A percentile compares a stretch with the other conserved stretches of the same genome.
Evolutionary conservation across 306 rosid species (phyloP).

Genomic region (Quercus robur): DNA sequence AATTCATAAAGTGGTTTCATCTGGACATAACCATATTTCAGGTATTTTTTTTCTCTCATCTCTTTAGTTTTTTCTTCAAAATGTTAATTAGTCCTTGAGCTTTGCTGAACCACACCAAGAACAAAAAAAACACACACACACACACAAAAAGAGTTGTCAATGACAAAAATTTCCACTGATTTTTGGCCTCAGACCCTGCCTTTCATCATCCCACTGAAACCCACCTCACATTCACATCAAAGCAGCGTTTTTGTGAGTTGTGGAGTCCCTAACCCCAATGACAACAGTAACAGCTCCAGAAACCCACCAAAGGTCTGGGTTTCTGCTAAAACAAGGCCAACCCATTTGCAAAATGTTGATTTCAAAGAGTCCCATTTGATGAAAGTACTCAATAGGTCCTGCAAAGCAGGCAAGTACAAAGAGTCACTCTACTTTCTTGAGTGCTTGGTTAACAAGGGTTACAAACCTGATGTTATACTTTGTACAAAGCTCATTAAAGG

Average conservation of each 20-base stretch:
- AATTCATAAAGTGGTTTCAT: not conserved
- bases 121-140: too few relatives aligned
- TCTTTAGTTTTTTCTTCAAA: not conserved
- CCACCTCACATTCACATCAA: slow-evolving; percentile 31
- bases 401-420: slow-evolving; percentile 56
- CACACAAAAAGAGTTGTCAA: not conserved
- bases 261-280: slow-evolving; percentile 31
- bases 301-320: slow-evolving; percentile 22
- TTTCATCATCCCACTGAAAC: slow-evolving; percentile 24
- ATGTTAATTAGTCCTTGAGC: slow-evolving; percentile 11
- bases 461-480: slow-evolving; percentile 63
- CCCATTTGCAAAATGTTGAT: slow-evolving; percentile 26
- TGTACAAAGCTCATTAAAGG: slow-evolving; percentile 81
- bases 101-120: not conserved
- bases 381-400: slow-evolving; percentile 57
- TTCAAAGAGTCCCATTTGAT: slow-evolving; percentile 49
- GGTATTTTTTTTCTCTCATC: not conserved
- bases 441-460: slow-evolving; percentile 57
- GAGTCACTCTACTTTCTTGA: slow-evolving; percentile 75
- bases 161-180: slow-evolving; percentile 64
- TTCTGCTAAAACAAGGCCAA: slow-evolving; percentile 30
- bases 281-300: slow-evolving; percentile 21
- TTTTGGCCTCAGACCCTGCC: slow-evolving; percentile 50
- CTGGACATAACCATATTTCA: not conserved
- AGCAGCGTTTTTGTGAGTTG: slow-evolving; percentile 17